These are phyloP conservation scores for Termitomyces sp. DNA, from an alignment of 768 basidiomycete species.

Conservation along the genomic window DNA sequence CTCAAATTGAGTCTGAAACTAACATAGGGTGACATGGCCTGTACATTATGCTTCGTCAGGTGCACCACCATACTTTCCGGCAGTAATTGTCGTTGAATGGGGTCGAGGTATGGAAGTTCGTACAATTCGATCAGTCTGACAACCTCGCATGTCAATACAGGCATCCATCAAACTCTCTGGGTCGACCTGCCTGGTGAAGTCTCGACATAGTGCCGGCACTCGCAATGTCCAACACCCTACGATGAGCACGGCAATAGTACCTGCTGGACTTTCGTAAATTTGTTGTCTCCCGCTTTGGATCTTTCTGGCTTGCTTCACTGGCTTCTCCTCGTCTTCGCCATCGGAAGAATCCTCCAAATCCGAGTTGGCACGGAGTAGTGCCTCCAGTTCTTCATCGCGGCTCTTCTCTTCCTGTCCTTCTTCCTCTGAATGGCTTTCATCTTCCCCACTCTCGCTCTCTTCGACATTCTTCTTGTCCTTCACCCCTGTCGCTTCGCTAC, in stretches of 20 bases:
- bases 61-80: conserved; percentile 59
- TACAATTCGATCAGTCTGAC: conserved; percentile 69
- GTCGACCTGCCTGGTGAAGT: conserved; percentile 60
- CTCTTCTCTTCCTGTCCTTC: conserved; percentile 4
- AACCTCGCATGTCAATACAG: conserved; percentile 10
- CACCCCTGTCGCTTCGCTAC: neutral
- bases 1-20: conserved; percentile 16
- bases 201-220: conserved; percentile 68
- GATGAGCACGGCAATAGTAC: conserved; percentile 62
- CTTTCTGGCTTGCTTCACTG: conserved; percentile 8
- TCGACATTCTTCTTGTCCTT: conserved; percentile 11
- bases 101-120: conserved; percentile 78
- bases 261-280: conserved; percentile 34
- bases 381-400: conserved; percentile 33
- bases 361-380: conserved; percentile 38
- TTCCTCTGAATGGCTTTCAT: conserved; percentile 3
- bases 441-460: conserved; percentile 7
- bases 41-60: conserved; percentile 64
- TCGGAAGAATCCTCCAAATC: conserved; percentile 32
- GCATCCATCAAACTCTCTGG: neutral
- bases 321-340: conserved; percentile 10
- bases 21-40: conserved; percentile 70
- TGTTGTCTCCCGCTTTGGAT: conserved; percentile 16
- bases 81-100: conserved; percentile 43
- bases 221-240: conserved; percentile 79